Percentiles rank a stretch among this genome's conserved stretches.
Conservation (phyloP, 2,329 filamentous ascomycete genomes). For the Emmonsiellopsis sp. region DNA sequence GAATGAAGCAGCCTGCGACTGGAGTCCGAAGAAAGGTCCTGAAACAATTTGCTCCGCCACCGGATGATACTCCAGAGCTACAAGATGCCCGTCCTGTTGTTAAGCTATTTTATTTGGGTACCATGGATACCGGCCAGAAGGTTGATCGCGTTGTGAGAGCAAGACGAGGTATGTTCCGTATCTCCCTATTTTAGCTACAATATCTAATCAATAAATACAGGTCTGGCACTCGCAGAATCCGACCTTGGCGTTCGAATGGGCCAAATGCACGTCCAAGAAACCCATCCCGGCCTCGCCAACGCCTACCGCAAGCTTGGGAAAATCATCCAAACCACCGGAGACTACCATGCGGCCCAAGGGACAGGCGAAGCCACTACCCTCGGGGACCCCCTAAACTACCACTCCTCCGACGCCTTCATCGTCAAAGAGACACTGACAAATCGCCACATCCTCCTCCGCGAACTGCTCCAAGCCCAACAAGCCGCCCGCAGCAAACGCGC, state of each 20-base stretch:
- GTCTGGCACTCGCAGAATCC: conserved; percentile 81
- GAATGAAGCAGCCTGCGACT: conserved; percentile 93
- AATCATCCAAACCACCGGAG: conserved; percentile 83
- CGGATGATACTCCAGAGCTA: conserved; percentile 92
- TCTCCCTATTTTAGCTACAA: conserved; percentile 3
- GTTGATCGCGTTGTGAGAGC: conserved; percentile 90
- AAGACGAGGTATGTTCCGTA: conserved; percentile 61
- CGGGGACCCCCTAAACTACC: conserved; percentile 86
- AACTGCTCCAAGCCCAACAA: conserved; percentile 86
- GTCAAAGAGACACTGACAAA: conserved; percentile 98
- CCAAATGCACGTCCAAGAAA: conserved; percentile 80
- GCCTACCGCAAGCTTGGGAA: conserved; percentile 94
- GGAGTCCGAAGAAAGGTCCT: conserved; percentile 89
- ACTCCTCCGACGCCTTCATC: conserved; percentile 91
- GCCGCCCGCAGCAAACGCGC: conserved; percentile 70
- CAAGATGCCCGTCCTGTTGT: conserved; percentile 82
- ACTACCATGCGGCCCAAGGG: conserved; percentile 92
- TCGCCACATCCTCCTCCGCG: conserved; percentile 88
- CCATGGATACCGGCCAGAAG: conserved; percentile 96
- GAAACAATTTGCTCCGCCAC: conserved; percentile 96
- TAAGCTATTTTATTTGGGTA: conserved; percentile 89
- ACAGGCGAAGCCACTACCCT: conserved; percentile 93
- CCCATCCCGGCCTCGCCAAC: conserved; percentile 74
- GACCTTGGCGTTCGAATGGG: conserved; percentile 88
- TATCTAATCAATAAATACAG: conserved; percentile 38